Base-by-base conservation (phyloP, 202 grass and related monocot species). In the Schoenoplectus tabernaemontani region DNA sequence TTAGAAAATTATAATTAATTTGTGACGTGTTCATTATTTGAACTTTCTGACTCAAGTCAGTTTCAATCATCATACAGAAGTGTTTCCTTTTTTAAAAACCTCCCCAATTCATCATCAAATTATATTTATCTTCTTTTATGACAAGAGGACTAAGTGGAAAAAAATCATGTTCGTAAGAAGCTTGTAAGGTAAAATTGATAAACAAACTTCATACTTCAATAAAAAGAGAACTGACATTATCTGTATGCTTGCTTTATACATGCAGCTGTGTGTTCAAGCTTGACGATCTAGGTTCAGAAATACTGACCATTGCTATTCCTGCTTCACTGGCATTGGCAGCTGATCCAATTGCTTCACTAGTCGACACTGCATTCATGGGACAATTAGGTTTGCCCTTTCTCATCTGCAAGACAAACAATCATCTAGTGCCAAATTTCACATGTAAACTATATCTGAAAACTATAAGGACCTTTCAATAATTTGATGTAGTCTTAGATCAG, bases 341-440 rank as follows among this genome's bases (percentile, higher is more conserved):
- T 16, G 96, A 98, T 67, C 96, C 96, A 48, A 88, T 97, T 1
- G 93, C 95, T 50, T 98, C 95, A 76, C 42, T 98, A 62, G 83
- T 98, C 0, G 95, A 98, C 84, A 98, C 95, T 16, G 91, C 89
- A 63, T 98, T 98, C 86, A 87, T 98, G 81, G 95, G 91, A 19
- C 91, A 91, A 66, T 71, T 98, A 95, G 96, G 96, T 94, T 73
- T 64, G 79, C 1, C 9, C 19, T 70, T 33, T 9, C 15, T 6
- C 63, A 24, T 26, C 65, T 57, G 22, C 4, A 50, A 22, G 23
- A 5, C 66, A 73, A 13, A 73, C n/a, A n/a, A n/a, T n/a, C n/a
- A n/a, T n/a, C n/a, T n/a, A n/a, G n/a, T n/a, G n/a, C n/a, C n/a
- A n/a, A n/a, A n/a, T n/a, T n/a, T n/a, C n/a, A n/a, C n/a, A n/a